Base-by-base conservation (phyloP, 1,284 basidiomycete genomes). In the Cutaneotrichosporon curvatum region DNA sequence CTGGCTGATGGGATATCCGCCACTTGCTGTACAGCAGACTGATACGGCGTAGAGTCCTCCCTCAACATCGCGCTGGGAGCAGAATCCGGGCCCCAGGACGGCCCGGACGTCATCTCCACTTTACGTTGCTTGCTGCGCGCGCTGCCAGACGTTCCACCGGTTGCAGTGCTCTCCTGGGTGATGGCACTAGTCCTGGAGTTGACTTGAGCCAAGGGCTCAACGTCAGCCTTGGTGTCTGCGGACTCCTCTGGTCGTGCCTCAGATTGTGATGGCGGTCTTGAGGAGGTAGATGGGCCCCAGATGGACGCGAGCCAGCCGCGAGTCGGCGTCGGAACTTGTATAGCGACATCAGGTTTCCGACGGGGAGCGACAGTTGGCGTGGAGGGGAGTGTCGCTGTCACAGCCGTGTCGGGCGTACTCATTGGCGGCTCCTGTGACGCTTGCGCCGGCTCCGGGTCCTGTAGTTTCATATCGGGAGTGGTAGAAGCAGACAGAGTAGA, bases 251-350 rank as follows among this genome's bases (percentile, higher is more conserved):
- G 25, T 12, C 12, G 25, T 12, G 7, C 8, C 25, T 28, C 12
- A 12, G 25, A 7, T 12, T 7, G 25, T 12, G 8, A 7, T 6
- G 19, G 21, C 21, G 37, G 9, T 10, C 21, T 11, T 38, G 28
- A 10, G 11, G 30, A 12, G 14, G 44, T 25, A 18, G 46, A 33
- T 20, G 28, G n/a, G 3, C 45, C 45, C 45, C 45, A 47, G n/a
- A 47, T 21, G 25, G 40, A 47, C n/a, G 25, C 14, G 16, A 37
- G 38, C 45, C 45, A 47, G 22, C 44, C 38, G 16, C 39, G 38
- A 31, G 16, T 40, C 8, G 38, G 38, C 12, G 38, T 40, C 11
- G 38, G 25, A 10, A 15, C 32, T 15, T 28, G 25, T 12, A 28
- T n/a, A n/a, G n/a, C n/a, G n/a, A n/a, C n/a, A n/a, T n/a, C n/a